Evolutionary conservation across 2,329 filamentous ascomycete species (phyloP).

Genomic region (Cytospora schulzeri): DNA sequence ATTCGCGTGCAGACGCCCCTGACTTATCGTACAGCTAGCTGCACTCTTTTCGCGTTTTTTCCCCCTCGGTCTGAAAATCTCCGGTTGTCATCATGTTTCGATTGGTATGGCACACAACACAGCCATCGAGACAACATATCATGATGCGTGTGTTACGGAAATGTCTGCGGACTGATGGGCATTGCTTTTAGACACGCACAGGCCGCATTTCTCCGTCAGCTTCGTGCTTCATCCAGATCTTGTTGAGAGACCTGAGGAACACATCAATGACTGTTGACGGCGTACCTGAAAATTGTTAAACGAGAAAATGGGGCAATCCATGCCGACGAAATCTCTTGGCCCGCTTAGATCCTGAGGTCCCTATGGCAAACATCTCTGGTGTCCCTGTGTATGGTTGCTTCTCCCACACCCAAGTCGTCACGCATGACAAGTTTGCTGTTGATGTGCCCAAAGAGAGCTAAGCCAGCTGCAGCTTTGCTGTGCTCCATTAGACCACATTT

Average conservation of each 20-base stretch:
- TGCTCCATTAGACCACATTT: constrained; percentile 1
- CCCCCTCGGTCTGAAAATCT: background rate
- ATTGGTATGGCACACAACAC: constrained; percentile 2
- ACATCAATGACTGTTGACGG: constrained; percentile 2
- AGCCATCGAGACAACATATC: background rate
- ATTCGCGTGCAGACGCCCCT: background rate
- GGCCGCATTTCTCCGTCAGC: background rate
- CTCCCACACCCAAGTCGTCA: constrained; percentile 12
- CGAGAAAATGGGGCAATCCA: constrained; percentile 1
- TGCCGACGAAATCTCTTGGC: constrained; percentile 6
- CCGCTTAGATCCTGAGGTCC: background rate
- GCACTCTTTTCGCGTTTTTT: background rate
- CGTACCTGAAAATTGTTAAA: constrained; percentile 3
- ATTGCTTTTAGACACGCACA: background rate
- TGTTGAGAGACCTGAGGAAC: constrained; percentile 1
- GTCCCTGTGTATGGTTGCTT: constrained; percentile 11
- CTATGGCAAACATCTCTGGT: constrained; percentile 24
- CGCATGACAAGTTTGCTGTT: constrained; percentile 25
- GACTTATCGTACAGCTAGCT: background rate
- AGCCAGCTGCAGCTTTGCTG: constrained; percentile 12
- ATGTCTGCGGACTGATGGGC: background rate
- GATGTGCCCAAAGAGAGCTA: constrained; percentile 8
- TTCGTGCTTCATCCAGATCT: constrained; percentile 4
- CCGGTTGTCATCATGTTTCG: background rate
- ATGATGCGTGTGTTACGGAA: background rate